Percentiles rank a stretch among this genome's conserved stretches.
Conservation (phyloP, 345 rosid genomes). For the Citrus sinensis region DVS_A1.0 CM039168.1:26518001-26518500, state of each 20-base stretch:
- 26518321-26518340: not conserved
- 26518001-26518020: not conserved
- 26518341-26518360: not conserved
- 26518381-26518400: conserved; percentile 17
- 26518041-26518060: not conserved
- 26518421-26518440: conserved; percentile 88
- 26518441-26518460: conserved; percentile 84
- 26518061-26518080: not conserved
- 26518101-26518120: conserved; percentile 83
- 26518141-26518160: conserved; percentile 96
- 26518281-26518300: not conserved
- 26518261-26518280: not conserved
- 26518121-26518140: conserved; percentile 98
- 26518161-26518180: conserved; percentile 94
- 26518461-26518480: conserved; percentile 98
- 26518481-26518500: conserved; percentile 85
- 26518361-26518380: not conserved
- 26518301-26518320: not conserved
- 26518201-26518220: not conserved
- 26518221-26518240: not conserved
- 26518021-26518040: not conserved
- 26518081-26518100: conserved; percentile 17
- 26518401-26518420: conserved; percentile 20
- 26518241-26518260: not conserved
- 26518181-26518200: conserved; percentile 45